Base-by-base conservation (phyloP, 1,284 basidiomycete species). In the Lentinus polychrous region DNA sequence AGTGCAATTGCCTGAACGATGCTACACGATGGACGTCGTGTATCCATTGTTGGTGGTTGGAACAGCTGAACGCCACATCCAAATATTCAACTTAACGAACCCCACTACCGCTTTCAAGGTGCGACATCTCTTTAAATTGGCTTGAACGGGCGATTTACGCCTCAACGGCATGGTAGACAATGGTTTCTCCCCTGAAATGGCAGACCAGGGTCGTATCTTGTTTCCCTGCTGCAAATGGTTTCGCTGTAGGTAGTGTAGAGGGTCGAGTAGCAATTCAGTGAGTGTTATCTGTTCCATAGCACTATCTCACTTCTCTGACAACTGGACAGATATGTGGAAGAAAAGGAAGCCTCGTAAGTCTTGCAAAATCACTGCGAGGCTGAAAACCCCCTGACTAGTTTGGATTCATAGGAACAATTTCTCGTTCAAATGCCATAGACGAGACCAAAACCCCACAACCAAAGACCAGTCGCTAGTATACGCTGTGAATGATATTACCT, bases 201-300 rank as follows among this genome's bases (percentile, higher is more conserved):
- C 95, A 98, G 69, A 97, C 95, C 2, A 81, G 95, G 38, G 83
- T 87, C 2, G 79, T 96, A 3, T 79, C 86, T 2, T 95, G 91
- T 65, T 94, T 96, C 68, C 87, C 89, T 10, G 75, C 76, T 0
- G 82, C 72, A 18, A 83, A 83, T 52, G 91, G 92, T 0, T 97
- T 91, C 59, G 93, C 94, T 0, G 78, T 98, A 0, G 95, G 95
- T 14, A 94, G 92, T 62, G 84, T 97, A 10, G 95, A 99, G 68
- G 95, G 95, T 8, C 78, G 95, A 44, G 93, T 98, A 0, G 94
- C 91, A 1, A 94, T 99, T 52, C 95, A 98, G 88, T 96, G 66
- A 64, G 90, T 69, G 38, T 35, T 8, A 14, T 22, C 4, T 20
- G 17, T 7, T 20, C 14, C 12, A 38, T 8, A 8, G 14, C 22